A percentile compares a stretch with the other conserved stretches of the same genome.
Evolutionary conservation across 768 basidiomycete genomes (phyloP).

Genomic region (Rhodotorula sphaerocarpa): DNA sequence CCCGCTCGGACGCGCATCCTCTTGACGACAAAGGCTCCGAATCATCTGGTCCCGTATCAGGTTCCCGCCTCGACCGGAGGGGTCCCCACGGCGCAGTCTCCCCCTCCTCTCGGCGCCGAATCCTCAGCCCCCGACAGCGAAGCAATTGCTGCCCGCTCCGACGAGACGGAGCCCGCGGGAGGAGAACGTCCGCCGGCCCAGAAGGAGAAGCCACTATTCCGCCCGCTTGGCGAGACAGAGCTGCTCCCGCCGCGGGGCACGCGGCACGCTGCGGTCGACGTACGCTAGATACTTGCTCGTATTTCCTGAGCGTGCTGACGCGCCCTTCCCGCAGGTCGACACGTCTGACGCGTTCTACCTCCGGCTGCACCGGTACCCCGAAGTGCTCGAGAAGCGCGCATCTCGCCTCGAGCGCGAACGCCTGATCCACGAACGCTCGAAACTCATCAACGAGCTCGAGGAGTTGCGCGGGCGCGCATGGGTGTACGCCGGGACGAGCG

Average conservation of each 20-base stretch:
- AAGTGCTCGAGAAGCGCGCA: slow-evolving; percentile 31
- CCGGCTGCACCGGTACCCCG: slow-evolving; percentile 32
- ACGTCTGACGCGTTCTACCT: slow-evolving; percentile 30
- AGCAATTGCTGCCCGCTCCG: neutral
- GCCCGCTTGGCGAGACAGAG: slow-evolving; percentile 15
- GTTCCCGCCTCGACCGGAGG: neutral
- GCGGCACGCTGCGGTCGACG: slow-evolving; percentile 18
- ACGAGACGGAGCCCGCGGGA: too few relatives aligned
- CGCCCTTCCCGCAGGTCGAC: slow-evolving; percentile 10
- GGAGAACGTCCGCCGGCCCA: neutral
- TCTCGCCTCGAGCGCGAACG: slow-evolving; percentile 31
- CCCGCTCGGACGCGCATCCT: slow-evolving; percentile 19
- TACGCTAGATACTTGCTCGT: neutral
- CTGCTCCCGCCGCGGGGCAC: slow-evolving; percentile 5
- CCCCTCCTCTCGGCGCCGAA: neutral
- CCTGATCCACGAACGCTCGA: slow-evolving; percentile 32
- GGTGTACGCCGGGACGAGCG: slow-evolving; percentile 16
- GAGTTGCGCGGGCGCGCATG: slow-evolving; percentile 18
- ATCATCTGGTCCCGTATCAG: slow-evolving; percentile 6
- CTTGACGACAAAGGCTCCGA: slow-evolving; percentile 12
- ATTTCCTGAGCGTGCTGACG: too few relatives aligned
- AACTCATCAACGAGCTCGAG: slow-evolving; percentile 32
- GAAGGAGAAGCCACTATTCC: slow-evolving; percentile 7
- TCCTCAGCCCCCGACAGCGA: neutral
- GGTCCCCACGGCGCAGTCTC: neutral